phyloP scores from a whole-genome alignment of 371 early-diverging fungal genomes.

The Lichtheimia hyalospora region DNA sequence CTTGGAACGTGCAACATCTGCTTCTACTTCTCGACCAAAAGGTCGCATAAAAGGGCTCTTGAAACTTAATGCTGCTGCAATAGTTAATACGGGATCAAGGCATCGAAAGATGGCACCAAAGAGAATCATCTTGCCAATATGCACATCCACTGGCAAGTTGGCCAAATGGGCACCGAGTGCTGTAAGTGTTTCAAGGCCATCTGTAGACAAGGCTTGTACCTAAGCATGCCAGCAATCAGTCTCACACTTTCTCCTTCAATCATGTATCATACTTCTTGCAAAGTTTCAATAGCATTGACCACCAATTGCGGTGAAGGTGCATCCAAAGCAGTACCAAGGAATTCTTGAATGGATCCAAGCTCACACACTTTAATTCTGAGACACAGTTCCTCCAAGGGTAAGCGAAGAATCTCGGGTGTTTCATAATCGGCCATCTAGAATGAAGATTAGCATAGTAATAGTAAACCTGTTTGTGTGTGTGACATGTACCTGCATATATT shows the following conservation, averaged over 20 bases:
- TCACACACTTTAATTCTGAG: conserved; percentile 74
- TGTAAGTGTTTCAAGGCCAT: conserved; percentile 67
- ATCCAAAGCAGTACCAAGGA: conserved; percentile 72
- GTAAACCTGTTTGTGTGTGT: no score
- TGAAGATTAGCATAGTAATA: neutral
- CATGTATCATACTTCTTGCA: conserved; percentile 51
- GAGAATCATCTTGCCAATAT: conserved; percentile 88
- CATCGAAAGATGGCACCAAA: conserved; percentile 82
- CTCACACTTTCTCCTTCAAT: neutral
- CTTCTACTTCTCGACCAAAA: conserved; percentile 68
- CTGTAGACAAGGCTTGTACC: conserved; percentile 48
- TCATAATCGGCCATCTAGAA: conserved; percentile 65
- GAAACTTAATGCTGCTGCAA: conserved; percentile 75
- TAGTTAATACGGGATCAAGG: conserved; percentile 77
- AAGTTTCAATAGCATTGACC: conserved; percentile 56
- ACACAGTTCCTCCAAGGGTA: conserved; percentile 82
- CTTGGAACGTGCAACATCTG: conserved; percentile 51
- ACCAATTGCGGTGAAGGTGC: conserved; percentile 76
- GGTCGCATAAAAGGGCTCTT: conserved; percentile 76
- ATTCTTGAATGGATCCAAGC: conserved; percentile 54
- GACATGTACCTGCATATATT: conserved; percentile 50
- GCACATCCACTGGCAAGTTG: conserved; percentile 83
- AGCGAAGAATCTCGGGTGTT: conserved; percentile 79
- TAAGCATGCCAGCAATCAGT: conserved; percentile 4
- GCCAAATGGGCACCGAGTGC: conserved; percentile 88